Base-by-base conservation (phyloP, 1,284 basidiomycete species). In the Ceratobasidium sp. region DNA sequence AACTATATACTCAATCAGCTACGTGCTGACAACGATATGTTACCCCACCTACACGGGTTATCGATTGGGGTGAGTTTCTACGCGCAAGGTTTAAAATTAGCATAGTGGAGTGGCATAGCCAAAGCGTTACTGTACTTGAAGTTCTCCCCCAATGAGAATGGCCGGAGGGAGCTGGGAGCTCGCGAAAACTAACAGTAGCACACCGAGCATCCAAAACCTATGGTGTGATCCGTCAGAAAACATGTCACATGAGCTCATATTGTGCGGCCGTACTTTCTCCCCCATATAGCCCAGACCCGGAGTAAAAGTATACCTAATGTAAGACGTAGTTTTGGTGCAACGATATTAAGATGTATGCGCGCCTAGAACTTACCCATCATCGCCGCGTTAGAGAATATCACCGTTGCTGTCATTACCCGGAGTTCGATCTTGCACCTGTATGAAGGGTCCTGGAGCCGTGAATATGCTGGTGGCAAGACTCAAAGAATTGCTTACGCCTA, bases 281-380 rank as follows among this genome's bases (percentile, higher is more conserved):
- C 73, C 73, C 73, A 76, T 44, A 76, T 56, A 10, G 64, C 73
- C 73, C 73, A 76, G 3, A 76, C 73, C 33, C 73, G 48, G 33
- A 66, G 52, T 17, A 66, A 48, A n/a, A 76, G 64, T 10, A 76
- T 76, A n/a, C 50, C 73, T 76, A 20, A 17, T 38, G 15, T 40
- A 17, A 3, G 9, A 38, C 38, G 52, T 38, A 17, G 20, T 33
- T 67, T 48, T 38, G 28, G 13, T 26, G 17, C 26, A 56, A n/a
- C n/a, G 66, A 52, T 26, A 26, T n/a, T 20, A 13, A 20, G 1
- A 59, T 26, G 50, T 48, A 13, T n/a, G n/a, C 4, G 23, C 15
- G 44, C 9, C 12, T 48, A 17, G 46, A 4, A 67, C 73, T 52
- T 40, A 76, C 73, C 26, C 73, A 76, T 76, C 64, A 67, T 67